Percentiles rank a stretch among this genome's conserved stretches.
phyloP scores from a whole-genome alignment of 176 grass and related monocot genomes.

The Carex scoparia region DNA sequence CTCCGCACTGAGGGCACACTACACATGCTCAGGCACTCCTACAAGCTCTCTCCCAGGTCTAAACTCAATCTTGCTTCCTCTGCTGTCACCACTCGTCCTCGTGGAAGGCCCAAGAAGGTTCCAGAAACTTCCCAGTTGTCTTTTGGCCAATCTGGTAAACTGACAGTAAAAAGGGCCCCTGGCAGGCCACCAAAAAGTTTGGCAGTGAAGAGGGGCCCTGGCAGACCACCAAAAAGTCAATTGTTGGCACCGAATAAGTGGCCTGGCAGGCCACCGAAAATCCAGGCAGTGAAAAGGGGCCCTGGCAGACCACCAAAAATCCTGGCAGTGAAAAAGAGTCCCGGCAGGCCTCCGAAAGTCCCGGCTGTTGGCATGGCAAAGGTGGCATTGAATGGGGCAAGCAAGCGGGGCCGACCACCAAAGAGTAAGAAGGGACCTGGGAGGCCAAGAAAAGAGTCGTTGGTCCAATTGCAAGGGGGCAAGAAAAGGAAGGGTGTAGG shows the following conservation, averaged over 20 bases:
- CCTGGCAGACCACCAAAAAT: slow-evolving; percentile 23
- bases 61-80: neutral
- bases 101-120: slow-evolving; percentile 15
- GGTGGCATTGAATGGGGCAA: neutral
- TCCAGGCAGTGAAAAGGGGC: neutral
- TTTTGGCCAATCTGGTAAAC: neutral
- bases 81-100: neutral
- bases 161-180: neutral
- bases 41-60: slow-evolving; percentile 15
- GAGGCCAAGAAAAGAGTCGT: slow-evolving; percentile 10
- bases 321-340: neutral
- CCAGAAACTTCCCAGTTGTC: neutral
- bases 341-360: neutral
- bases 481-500: slow-evolving; percentile 16
- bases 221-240: neutral
- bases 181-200: slow-evolving; percentile 9
- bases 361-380: neutral
- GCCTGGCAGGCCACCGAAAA: neutral
- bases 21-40: slow-evolving; percentile 8
- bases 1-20: slow-evolving; percentile 12
- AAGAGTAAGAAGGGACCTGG: slow-evolving; percentile 24
- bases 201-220: neutral
- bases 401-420: slow-evolving; percentile 29
- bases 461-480: neutral
- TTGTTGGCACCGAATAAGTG: neutral